phyloP scores from a whole-genome alignment of 192 early-diverging fungal species.

The Entophlyctis luteolus region DNA sequence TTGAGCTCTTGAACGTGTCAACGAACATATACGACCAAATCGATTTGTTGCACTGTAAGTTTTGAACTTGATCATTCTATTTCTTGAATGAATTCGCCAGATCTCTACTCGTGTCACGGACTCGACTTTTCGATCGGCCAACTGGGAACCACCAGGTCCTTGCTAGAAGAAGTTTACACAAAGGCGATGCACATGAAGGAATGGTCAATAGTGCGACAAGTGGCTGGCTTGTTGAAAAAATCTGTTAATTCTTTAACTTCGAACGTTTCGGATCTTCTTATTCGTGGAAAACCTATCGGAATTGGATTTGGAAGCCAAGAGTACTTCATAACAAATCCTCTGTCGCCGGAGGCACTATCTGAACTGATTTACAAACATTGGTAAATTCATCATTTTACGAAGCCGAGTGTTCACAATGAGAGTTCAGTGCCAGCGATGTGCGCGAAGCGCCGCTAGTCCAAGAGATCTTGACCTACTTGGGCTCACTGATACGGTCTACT shows the following conservation, averaged over 20 bases:
- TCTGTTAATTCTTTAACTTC: constrained; percentile 70
- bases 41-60: constrained; percentile 67
- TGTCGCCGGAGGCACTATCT: constrained; percentile 64
- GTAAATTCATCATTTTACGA: no score
- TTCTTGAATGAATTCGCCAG: not conserved
- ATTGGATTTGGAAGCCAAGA: constrained; percentile 70
- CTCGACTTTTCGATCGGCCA: constrained; percentile 44
- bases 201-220: constrained; percentile 81
- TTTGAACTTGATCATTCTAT: not conserved
- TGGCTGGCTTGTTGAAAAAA: constrained; percentile 71
- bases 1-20: constrained; percentile 53
- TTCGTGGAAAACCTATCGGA: constrained; percentile 71
- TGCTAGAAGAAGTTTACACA: constrained; percentile 79
- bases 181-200: constrained; percentile 68
- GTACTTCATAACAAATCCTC: constrained; percentile 63
- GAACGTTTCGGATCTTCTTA: constrained; percentile 75
- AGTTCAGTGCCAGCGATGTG: constrained; percentile 65
- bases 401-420: no score
- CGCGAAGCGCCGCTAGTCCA: constrained; percentile 80
- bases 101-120: constrained; percentile 66
- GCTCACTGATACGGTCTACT: constrained; percentile 64
- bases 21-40: constrained; percentile 79
- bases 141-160: constrained; percentile 52
- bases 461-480: constrained; percentile 77
- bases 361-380: constrained; percentile 68